phyloP scores from a whole-genome alignment of 225 moss, liverwort and hornwort species.

The Polytrichum formosum region DNA sequence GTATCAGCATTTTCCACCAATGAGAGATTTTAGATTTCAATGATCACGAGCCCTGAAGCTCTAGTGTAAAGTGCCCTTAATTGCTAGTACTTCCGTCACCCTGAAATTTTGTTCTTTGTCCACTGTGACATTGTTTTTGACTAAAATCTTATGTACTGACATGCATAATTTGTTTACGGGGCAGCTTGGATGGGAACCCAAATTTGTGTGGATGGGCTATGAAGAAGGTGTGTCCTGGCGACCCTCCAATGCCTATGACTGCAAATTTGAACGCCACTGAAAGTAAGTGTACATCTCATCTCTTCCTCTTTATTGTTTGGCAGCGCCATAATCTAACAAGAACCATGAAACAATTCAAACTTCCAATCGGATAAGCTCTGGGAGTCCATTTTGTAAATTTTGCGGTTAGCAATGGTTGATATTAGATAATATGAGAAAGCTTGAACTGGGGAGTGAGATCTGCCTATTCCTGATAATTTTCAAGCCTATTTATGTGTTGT shows the following conservation, averaged over 20 bases:
- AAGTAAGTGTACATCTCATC: conserved; percentile 23
- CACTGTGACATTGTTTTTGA: too few relatives aligned
- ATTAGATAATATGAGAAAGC: background rate
- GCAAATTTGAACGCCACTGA: conserved; percentile 42
- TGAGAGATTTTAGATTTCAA: too few relatives aligned
- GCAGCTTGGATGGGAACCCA: conserved; percentile 68
- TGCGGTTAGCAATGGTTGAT: background rate
- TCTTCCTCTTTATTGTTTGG: too few relatives aligned
- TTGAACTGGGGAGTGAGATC: background rate
- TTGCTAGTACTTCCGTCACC: too few relatives aligned
- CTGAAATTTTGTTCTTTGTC: too few relatives aligned
- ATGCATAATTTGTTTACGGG: conserved; percentile 4
- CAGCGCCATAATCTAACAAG: too few relatives aligned
- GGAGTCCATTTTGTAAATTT: background rate
- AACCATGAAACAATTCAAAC: too few relatives aligned
- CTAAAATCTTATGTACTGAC: background rate
- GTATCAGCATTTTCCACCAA: too few relatives aligned
- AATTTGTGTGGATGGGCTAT: conserved; percentile 59
- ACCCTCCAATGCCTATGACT: conserved; percentile 56
- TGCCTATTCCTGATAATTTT: too few relatives aligned
- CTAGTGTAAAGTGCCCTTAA: too few relatives aligned
- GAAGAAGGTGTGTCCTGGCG: conserved; percentile 60
- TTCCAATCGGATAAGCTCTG: background rate
- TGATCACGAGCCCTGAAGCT: too few relatives aligned
- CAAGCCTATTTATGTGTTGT: too few relatives aligned